Conservation (phyloP, 345 rosid species). For the Lumnitzera racemosa region DNA sequence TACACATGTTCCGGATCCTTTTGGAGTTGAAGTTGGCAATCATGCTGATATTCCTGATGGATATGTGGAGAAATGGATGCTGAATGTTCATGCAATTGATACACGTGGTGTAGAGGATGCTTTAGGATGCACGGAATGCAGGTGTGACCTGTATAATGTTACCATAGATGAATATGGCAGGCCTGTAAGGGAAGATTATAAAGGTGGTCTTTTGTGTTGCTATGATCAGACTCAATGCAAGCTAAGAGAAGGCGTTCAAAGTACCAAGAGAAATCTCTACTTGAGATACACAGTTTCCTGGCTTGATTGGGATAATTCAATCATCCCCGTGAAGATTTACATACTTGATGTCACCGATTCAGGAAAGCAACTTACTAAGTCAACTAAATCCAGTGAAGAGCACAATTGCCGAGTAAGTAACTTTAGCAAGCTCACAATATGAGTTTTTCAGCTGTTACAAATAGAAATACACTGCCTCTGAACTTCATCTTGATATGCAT, state of each 20-base stretch:
- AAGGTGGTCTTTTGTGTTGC: slow-evolving; percentile 72
- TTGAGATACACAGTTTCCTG: slow-evolving; percentile 62
- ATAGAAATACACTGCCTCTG: background rate
- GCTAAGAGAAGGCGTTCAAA: slow-evolving; percentile 45
- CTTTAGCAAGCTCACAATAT: background rate
- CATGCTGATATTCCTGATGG: slow-evolving; percentile 60
- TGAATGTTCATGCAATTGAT: slow-evolving; percentile 84
- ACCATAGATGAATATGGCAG: slow-evolving; percentile 45
- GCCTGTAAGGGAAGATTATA: slow-evolving; percentile 43
- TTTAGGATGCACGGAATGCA: slow-evolving; percentile 75
- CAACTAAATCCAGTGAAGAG: slow-evolving; percentile 25
- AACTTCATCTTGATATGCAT: too few species aligned
- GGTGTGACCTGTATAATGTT: slow-evolving; percentile 64
- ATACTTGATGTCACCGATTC: slow-evolving; percentile 75
- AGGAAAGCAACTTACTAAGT: slow-evolving; percentile 28
- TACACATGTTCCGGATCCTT: slow-evolving; percentile 72
- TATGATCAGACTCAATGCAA: slow-evolving; percentile 57
- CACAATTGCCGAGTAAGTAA: slow-evolving; percentile 57
- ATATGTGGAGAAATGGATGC: slow-evolving; percentile 60
- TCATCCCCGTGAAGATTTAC: slow-evolving; percentile 60
- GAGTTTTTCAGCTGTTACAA: background rate
- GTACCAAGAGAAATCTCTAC: slow-evolving; percentile 36
- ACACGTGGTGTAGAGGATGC: slow-evolving; percentile 66
- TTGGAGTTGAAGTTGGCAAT: slow-evolving; percentile 66
- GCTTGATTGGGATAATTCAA: slow-evolving; percentile 56